Conservation (phyloP, 768 basidiomycete species). For the Scleroderma citrinum region DNA sequence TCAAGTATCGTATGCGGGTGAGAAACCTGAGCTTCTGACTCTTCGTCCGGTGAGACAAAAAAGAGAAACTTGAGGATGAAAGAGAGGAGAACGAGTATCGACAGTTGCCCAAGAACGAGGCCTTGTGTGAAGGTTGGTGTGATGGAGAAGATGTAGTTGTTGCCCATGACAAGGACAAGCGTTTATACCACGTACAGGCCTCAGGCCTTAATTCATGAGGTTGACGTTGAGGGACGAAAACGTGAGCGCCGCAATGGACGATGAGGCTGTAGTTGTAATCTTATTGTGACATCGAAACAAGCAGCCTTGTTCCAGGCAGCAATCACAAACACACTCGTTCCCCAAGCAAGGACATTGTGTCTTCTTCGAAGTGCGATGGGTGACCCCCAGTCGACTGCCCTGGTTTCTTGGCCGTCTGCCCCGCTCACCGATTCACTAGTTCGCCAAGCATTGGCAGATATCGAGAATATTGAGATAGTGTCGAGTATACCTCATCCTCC, state of each 20-base stretch:
- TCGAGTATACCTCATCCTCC: conserved; percentile 18
- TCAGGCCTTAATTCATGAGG: neutral
- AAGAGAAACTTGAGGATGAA: conserved; percentile 94
- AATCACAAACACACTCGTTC: too few species aligned
- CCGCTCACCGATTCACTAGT: conserved; percentile 49
- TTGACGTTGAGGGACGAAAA: too few species aligned
- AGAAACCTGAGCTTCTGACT: conserved; percentile 51
- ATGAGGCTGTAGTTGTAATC: too few species aligned
- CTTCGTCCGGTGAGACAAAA: conserved; percentile 67
- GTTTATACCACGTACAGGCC: neutral
- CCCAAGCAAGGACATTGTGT: too few species aligned
- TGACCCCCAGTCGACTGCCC: conserved; percentile 18
- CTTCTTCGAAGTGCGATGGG: too few species aligned
- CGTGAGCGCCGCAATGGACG: too few species aligned
- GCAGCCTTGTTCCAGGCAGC: too few species aligned
- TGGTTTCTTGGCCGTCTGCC: conserved; percentile 50
- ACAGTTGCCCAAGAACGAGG: conserved; percentile 85
- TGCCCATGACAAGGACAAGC: conserved; percentile 18
- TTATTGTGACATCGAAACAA: too few species aligned
- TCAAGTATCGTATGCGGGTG: conserved; percentile 53
- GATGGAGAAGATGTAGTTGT: conserved; percentile 62
- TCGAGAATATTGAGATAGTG: conserved; percentile 27
- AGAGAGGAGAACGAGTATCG: conserved; percentile 69
- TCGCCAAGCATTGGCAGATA: conserved; percentile 33
- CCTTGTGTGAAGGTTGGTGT: conserved; percentile 95